A percentile compares a stretch with the other conserved stretches of the same genome.
Conservation (phyloP, 345 rosid species). For the Mallotus nudiflorus region DNA sequence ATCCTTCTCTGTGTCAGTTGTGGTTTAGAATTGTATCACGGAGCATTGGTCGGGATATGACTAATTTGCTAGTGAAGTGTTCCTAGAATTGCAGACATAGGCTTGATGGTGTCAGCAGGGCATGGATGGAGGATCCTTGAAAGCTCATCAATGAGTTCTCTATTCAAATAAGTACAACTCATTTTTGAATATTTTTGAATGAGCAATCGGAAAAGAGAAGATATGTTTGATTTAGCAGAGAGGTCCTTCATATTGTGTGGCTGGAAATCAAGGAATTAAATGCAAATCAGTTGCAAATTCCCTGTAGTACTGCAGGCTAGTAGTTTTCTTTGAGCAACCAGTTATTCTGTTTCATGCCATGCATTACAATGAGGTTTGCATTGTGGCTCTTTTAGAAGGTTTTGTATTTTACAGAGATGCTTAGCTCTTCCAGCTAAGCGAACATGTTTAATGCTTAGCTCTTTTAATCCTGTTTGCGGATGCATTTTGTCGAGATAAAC, state of each 20-base stretch:
- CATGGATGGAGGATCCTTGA: neutral
- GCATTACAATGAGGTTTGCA: neutral
- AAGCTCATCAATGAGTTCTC: neutral
- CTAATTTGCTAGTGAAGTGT: neutral
- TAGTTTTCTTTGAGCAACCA: neutral
- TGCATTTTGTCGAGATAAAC: neutral
- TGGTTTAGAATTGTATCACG: neutral
- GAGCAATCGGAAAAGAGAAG: neutral
- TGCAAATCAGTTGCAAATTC: neutral
- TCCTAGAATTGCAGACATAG: neutral
- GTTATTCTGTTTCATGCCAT: no score
- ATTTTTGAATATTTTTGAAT: neutral
- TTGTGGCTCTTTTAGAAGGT: neutral
- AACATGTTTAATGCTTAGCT: neutral
- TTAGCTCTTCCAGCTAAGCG: no score
- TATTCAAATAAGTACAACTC: neutral
- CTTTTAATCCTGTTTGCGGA: neutral
- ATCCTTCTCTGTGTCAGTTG: neutral
- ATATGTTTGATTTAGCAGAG: neutral
- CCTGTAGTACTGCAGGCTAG: neutral
- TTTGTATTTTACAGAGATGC: neutral
- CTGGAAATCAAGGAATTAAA: slow-evolving; percentile 2
- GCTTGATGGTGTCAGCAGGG: neutral
- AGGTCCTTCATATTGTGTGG: slow-evolving; percentile 6
- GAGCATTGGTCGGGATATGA: neutral